Conservation (phyloP, 495 filamentous ascomycete species). For the Penicillium argentinense region DNA sequence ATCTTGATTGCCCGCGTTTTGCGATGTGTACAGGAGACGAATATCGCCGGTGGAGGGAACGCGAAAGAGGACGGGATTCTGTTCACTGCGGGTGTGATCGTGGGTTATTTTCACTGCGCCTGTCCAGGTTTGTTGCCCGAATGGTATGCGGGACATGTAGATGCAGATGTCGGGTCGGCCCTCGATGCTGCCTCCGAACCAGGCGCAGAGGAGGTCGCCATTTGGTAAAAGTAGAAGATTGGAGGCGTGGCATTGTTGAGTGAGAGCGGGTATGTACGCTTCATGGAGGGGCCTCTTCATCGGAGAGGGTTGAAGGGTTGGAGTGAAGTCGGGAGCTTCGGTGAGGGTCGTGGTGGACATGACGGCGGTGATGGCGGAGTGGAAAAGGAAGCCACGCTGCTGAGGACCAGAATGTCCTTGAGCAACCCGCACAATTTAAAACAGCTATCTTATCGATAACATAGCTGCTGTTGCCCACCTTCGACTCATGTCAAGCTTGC, state of each 20-base stretch:
- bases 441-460: constrained; percentile 12
- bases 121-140: constrained; percentile 10
- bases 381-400: not conserved
- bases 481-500: not conserved
- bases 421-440: too few species aligned
- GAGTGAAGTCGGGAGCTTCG: constrained; percentile 5
- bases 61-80: constrained; percentile 24
- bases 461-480: not conserved
- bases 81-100: constrained; percentile 26
- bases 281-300: constrained; percentile 8
- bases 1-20: constrained; percentile 25
- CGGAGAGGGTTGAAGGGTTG: not conserved
- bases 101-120: constrained; percentile 20
- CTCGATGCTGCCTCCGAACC: constrained; percentile 30
- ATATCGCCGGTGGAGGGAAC: constrained; percentile 19
- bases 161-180: constrained; percentile 28
- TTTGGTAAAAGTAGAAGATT: constrained; percentile 25
- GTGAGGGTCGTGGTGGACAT: constrained; percentile 8
- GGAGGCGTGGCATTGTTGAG: constrained; percentile 26
- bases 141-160: constrained; percentile 19
- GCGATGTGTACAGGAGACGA: constrained; percentile 25
- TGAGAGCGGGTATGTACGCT: constrained; percentile 24
- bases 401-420: not conserved
- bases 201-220: constrained; percentile 25
- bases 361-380: not conserved